Evolutionary conservation across 768 basidiomycete species (phyloP), one percentile per base, ranked within the genome.

Genomic region (Glaciozyma martinii): DNA sequence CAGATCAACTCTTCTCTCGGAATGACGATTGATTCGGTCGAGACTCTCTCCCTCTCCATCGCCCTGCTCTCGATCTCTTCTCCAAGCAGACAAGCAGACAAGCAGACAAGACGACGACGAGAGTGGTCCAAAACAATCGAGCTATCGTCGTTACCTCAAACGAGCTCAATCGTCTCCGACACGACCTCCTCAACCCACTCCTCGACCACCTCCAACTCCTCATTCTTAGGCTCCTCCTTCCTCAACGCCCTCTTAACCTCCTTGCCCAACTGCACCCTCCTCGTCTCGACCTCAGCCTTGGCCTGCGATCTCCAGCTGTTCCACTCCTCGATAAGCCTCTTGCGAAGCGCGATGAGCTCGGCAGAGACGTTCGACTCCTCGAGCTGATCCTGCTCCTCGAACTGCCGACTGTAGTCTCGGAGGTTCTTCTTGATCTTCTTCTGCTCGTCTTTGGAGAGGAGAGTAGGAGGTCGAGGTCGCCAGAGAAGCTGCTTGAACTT

Each of bases 401-500:
- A 99, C 42, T 81, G 78, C 18, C 90, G 84, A 72, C 89, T 89
- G 80, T 85, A 94, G 76, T 98, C 93, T 63, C 87, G 85, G 70
- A 98, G 81, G 75, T 90, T 94, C 78, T 85, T 87, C 65, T 90
- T 84, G 63, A 99, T 84, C 59, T 82, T 83, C 69, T 85, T 85
- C 74, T 95, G 90, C 66, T 91, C 85, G 58, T 95, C 92, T 75
- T 87, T 90, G 56, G 85, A 81, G 63, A 99, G 81, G 58, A 98
- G 78, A 5, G 89, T 87, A 16, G 85, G 83, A 6, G 95, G 90
- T n/a, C 95, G 86, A 30, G 94, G 93, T 43, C 95, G 86, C 94
- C 94, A 99, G 67, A 97, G 83, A 78, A 98, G 91, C 77, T 99
- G 95, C 80, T 99, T 99, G 84, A 99, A 98, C 62, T 87, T 85